Evolutionary conservation across 2,329 filamentous ascomycete genomes (phyloP).

Genomic region (Talaromyces sp.): DNA sequence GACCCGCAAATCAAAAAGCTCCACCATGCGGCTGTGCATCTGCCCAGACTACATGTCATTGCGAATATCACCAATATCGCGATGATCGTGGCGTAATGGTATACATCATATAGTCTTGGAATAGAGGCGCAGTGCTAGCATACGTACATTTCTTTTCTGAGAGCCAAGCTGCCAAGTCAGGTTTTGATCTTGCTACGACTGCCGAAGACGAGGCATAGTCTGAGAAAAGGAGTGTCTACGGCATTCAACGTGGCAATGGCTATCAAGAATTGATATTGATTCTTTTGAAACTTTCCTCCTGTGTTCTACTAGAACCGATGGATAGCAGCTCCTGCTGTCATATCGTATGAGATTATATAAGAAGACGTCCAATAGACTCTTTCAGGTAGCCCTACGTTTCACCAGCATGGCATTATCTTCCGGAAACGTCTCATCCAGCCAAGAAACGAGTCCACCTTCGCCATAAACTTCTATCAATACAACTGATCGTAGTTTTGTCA

Average conservation of each 20-base stretch:
- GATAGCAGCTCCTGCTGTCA: not conserved
- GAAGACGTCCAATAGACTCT: not conserved
- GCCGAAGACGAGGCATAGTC: not conserved
- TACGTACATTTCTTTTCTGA: not conserved
- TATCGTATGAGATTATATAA: not conserved
- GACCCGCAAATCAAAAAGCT: not conserved
- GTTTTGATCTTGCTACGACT: not conserved
- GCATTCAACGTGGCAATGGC: not conserved
- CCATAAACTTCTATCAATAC: not conserved
- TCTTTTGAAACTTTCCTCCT: not conserved
- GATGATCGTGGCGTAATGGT: not conserved
- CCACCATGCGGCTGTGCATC: not conserved
- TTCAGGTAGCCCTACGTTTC: not conserved
- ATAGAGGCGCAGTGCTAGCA: not conserved
- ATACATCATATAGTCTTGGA: not conserved
- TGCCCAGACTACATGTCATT: not conserved
- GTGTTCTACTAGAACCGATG: not conserved
- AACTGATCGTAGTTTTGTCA: not conserved
- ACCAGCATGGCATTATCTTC: not conserved
- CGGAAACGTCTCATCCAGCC: not conserved
- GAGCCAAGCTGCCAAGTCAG: not conserved
- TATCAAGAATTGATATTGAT: not conserved
- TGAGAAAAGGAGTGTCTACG: not conserved
- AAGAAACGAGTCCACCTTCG: not conserved
- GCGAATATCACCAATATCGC: not conserved